A percentile compares a stretch with the other conserved stretches of the same genome.
phyloP scores from a whole-genome alignment of 2,329 filamentous ascomycete genomes.

The Alternaria consortialis region DNA sequence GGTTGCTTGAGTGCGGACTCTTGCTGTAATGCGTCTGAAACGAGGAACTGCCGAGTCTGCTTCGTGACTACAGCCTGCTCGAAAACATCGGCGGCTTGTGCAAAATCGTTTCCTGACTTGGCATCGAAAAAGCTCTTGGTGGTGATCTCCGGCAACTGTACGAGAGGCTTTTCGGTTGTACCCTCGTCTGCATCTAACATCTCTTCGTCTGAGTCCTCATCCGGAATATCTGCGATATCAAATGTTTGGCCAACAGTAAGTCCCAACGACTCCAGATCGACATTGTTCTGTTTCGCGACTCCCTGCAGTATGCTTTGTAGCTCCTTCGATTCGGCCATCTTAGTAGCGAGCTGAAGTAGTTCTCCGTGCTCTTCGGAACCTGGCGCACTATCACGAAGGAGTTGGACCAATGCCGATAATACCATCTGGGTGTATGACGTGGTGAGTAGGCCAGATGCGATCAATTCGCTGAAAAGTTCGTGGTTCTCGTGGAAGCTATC shows the following conservation, averaged over 20 bases:
- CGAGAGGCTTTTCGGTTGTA: slow-evolving; percentile 16
- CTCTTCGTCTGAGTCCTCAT: slow-evolving; percentile 58
- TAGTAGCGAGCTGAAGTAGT: slow-evolving; percentile 43
- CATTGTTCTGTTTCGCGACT: slow-evolving; percentile 71
- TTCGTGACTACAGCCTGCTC: slow-evolving; percentile 37
- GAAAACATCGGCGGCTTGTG: slow-evolving; percentile 41
- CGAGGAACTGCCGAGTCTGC: slow-evolving; percentile 57
- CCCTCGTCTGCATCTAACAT: slow-evolving; percentile 61
- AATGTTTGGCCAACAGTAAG: slow-evolving; percentile 49
- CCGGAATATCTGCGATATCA: slow-evolving; percentile 21
- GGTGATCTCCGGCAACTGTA: slow-evolving; percentile 36
- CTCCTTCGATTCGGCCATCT: slow-evolving; percentile 39
- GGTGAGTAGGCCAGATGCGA: slow-evolving; percentile 68
- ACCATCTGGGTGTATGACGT: slow-evolving; percentile 71
- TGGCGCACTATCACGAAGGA: slow-evolving; percentile 46
- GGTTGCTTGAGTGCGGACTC: slow-evolving; percentile 66
- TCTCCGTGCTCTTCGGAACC: slow-evolving; percentile 44
- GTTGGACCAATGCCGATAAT: slow-evolving; percentile 70
- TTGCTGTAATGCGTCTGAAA: slow-evolving; percentile 64
- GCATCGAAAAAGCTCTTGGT: slow-evolving; percentile 40
- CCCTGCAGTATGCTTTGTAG: slow-evolving; percentile 68
- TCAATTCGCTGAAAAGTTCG: slow-evolving; percentile 66
- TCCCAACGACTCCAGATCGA: slow-evolving; percentile 72
- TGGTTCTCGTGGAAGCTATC: slow-evolving; percentile 30
- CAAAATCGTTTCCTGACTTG: slow-evolving; percentile 33